phyloP scores from a whole-genome alignment of 2,329 filamentous ascomycete species.

The Ceratocystis albifundus region DNA sequence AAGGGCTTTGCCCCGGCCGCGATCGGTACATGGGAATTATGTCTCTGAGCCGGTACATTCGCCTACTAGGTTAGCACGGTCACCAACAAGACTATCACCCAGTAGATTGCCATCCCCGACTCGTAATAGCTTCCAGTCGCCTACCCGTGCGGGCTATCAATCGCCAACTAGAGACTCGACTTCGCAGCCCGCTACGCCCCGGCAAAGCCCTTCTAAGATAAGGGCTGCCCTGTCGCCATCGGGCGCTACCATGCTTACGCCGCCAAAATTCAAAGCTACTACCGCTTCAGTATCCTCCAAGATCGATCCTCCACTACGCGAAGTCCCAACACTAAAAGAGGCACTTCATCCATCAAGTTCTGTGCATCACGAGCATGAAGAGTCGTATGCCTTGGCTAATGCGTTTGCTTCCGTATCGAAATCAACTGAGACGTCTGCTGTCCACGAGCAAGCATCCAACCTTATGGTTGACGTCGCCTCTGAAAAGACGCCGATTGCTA shows the following conservation, averaged over 20 bases:
- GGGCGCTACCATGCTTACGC: conserved; percentile 1
- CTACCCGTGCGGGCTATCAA: conserved; percentile 13
- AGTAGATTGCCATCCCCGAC: conserved; percentile 9
- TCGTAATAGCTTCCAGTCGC: conserved; percentile 8
- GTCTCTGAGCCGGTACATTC: conserved; percentile 19
- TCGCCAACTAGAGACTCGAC: conserved; percentile 15
- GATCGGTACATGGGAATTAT: conserved; percentile 19
- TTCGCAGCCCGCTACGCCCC: conserved; percentile 18
- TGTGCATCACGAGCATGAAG: background rate
- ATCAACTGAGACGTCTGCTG: background rate
- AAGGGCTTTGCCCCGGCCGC: conserved; percentile 37
- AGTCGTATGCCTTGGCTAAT: background rate
- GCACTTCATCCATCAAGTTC: background rate
- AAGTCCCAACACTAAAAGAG: background rate
- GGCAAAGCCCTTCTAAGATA: conserved; percentile 19
- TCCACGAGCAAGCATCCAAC: conserved; percentile 4
- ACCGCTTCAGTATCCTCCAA: conserved; percentile 7
- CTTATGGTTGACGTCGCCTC: background rate
- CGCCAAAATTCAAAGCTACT: conserved; percentile 12
- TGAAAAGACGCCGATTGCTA: conserved; percentile 8
- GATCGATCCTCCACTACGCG: background rate
- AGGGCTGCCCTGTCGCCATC: conserved; percentile 14
- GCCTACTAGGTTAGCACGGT: conserved; percentile 10
- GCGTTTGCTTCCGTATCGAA: background rate
- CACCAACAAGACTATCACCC: conserved; percentile 16